Conservation (phyloP, 2,329 filamentous ascomycete genomes). For the Coleophoma crateriformis region DNA sequence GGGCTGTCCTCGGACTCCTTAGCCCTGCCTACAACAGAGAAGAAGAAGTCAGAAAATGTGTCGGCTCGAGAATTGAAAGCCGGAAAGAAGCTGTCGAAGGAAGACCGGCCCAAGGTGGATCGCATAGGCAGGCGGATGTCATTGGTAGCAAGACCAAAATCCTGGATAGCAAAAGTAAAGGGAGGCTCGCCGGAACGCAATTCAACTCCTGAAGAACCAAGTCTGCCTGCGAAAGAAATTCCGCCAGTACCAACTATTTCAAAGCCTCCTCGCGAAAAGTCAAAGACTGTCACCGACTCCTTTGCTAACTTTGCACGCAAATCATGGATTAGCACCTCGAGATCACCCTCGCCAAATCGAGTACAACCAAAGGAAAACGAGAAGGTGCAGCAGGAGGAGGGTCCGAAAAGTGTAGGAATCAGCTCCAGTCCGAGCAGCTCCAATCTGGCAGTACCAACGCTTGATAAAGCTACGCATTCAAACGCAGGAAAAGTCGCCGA, state of each 20-base stretch:
- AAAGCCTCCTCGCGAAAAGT: constrained; percentile 24
- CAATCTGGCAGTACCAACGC: constrained; percentile 11
- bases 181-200: constrained; percentile 21
- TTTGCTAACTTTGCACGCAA: constrained; percentile 43
- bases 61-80: constrained; percentile 10
- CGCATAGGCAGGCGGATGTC: constrained; percentile 25
- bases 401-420: constrained; percentile 13
- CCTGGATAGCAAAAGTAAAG: constrained; percentile 27
- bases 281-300: constrained; percentile 41
- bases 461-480: constrained; percentile 9
- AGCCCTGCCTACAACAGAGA: constrained; percentile 3
- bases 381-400: constrained; percentile 8
- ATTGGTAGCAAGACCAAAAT: constrained; percentile 26
- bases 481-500: constrained; percentile 10
- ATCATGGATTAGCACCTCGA: constrained; percentile 40
- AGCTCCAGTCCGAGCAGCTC: constrained; percentile 10
- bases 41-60: constrained; percentile 7
- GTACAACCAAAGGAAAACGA: constrained; percentile 12
- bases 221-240: constrained; percentile 26
- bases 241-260: constrained; percentile 24
- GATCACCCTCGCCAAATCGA: constrained; percentile 37
- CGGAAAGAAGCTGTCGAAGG: constrained; percentile 14
- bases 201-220: constrained; percentile 7
- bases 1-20: constrained; percentile 9
- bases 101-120: constrained; percentile 19